Percentiles rank a stretch among this genome's conserved stretches.
phyloP scores from a whole-genome alignment of 2,329 filamentous ascomycete genomes.

The Alternaria atra region DNA sequence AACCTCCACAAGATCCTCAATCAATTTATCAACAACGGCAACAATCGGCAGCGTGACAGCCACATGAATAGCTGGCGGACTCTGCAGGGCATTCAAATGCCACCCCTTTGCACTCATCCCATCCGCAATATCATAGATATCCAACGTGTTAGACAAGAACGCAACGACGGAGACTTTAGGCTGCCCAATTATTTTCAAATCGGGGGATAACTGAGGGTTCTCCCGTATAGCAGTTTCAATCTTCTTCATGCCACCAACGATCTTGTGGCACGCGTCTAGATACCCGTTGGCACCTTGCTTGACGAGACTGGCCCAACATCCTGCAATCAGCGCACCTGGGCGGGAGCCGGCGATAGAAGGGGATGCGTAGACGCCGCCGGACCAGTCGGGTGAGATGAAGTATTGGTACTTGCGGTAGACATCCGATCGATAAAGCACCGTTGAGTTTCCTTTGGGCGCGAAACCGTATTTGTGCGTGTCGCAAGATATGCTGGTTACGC shows the following conservation, averaged over 20 bases:
- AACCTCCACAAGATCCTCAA: conserved; percentile 71
- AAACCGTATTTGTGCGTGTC: conserved; percentile 99
- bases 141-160: conserved; percentile 82
- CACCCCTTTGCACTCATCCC: conserved; percentile 84
- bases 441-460: conserved; percentile 96
- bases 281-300: conserved; percentile 87
- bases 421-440: conserved; percentile 85
- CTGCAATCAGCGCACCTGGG: conserved; percentile 92
- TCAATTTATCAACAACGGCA: conserved; percentile 80
- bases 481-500: conserved; percentile 93
- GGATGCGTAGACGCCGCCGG: conserved; percentile 93
- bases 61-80: conserved; percentile 89
- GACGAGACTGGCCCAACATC: conserved; percentile 94
- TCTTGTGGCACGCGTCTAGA: conserved; percentile 83
- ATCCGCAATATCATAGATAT: conserved; percentile 95
- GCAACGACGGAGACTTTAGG: conserved; percentile 91
- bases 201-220: conserved; percentile 72
- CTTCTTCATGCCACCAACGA: conserved; percentile 86
- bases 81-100: conserved; percentile 95
- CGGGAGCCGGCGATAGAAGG: conserved; percentile 91
- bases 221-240: conserved; percentile 77
- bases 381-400: conserved; percentile 95
- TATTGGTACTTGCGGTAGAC: conserved; percentile 89
- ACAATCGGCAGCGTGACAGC: conserved; percentile 90
- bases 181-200: conserved; percentile 82